Evolutionary conservation across 805 yeast genomes (phyloP), one percentile per base, ranked within the genome.

Genomic region (Starmerella cellae): DNA sequence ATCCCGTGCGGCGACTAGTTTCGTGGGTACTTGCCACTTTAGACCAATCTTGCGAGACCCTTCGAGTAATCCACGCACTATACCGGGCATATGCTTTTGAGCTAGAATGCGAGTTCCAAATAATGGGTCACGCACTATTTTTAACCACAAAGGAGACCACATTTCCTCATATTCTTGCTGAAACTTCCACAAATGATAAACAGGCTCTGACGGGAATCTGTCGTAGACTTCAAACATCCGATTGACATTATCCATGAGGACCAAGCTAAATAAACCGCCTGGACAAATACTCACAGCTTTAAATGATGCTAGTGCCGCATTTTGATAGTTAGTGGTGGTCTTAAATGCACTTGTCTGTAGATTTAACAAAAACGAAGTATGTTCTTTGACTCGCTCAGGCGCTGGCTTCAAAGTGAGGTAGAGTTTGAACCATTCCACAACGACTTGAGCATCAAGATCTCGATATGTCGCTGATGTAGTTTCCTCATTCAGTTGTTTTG

Each of bases 341-440:
- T 27, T 26, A 23, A 24, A 28, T 5, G 24, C 36, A 22, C 36
- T 10, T 16, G 14, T 16, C 26, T 19, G 8, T 2, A 44, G 22
- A 9, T 22, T 14, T 4, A 32, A 32, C 16, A 44, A 13, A 11
- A 35, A 32, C 2, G 6, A n/a, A 16, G 31, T 21, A 5, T 37
- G 35, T 14, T 28, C 17, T 19, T 35, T 18, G 3, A 32, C 35
- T 11, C 34, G 3, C n/a, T 23, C 35, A 28, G 24, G 22, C 24
- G 16, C 4, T 8, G 38, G 20, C 3, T 27, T 18, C n/a, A 19
- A 2, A n/a, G 34, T 4, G 17, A 35, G 9, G 36, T 45, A 47
- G 10, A 33, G 18, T 17, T 39, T 42, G 17, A 38, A 14, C 49
- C 49, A 47, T 3, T 39, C 45, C 1, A 35, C 19, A 3, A 39